A percentile compares a stretch with the other conserved stretches of the same genome.
Evolutionary conservation across 2,329 filamentous ascomycete species (phyloP).

Genomic region (Beauveria brongniartii): DNA sequence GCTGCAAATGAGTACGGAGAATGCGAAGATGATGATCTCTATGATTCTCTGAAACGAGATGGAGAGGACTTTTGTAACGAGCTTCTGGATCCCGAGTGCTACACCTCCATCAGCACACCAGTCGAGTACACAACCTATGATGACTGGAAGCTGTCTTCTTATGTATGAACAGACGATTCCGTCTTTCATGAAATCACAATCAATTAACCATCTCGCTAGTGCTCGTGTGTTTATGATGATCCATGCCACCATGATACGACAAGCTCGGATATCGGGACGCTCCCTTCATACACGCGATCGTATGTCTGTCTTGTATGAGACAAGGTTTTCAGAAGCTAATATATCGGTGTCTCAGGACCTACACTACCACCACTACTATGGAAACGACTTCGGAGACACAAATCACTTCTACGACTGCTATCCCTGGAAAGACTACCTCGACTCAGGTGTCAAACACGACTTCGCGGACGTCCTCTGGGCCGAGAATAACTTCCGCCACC

Average conservation of each 20-base stretch:
- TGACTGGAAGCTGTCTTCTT: constrained; percentile 22
- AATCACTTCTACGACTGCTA: no score
- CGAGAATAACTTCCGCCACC: not conserved
- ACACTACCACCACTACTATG: not conserved
- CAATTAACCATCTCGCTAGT: not conserved
- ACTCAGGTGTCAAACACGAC: not conserved
- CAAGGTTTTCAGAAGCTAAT: not conserved
- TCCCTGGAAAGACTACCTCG: no score
- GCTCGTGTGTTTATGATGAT: constrained; percentile 4
- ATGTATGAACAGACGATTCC: constrained; percentile 17
- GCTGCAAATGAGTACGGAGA: constrained; percentile 13
- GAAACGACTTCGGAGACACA: no score
- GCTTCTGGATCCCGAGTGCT: constrained; percentile 18
- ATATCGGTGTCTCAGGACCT: not conserved
- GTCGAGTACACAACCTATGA: constrained; percentile 22
- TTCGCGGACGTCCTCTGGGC: not conserved
- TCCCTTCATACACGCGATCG: not conserved
- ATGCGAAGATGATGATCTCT: constrained; percentile 23
- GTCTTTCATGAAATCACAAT: not conserved
- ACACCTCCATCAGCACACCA: constrained; percentile 18
- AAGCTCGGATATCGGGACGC: not conserved
- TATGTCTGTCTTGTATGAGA: not conserved
- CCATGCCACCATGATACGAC: constrained; percentile 4
- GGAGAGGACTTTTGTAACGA: constrained; percentile 22
- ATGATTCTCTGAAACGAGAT: constrained; percentile 21